Conservation (phyloP, 331 rosid genomes). For the Quercus lobata region DNA sequence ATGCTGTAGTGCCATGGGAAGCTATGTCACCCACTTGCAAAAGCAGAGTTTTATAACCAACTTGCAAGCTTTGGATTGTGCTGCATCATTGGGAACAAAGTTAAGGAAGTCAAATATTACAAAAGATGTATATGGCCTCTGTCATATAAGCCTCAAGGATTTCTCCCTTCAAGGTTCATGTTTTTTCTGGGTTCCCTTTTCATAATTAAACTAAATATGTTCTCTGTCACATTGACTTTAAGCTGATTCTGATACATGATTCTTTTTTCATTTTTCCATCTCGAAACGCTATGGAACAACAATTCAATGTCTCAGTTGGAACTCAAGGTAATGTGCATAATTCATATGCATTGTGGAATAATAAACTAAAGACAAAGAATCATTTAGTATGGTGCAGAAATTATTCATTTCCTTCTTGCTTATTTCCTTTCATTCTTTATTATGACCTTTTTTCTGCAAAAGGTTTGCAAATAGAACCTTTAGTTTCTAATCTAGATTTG, state of each 20-base stretch:
- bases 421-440: neutral
- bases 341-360: neutral
- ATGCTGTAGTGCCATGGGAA: slow-evolving; percentile 82
- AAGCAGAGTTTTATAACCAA: slow-evolving; percentile 94
- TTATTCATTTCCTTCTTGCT: neutral
- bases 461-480: neutral
- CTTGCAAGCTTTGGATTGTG: slow-evolving; percentile 94
- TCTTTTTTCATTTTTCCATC: slow-evolving; percentile 10
- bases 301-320: slow-evolving; percentile 60
- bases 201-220: neutral
- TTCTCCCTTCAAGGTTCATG: slow-evolving; percentile 92
- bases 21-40: slow-evolving; percentile 90
- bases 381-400: neutral
- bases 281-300: slow-evolving; percentile 36
- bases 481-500: neutral
- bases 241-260: slow-evolving; percentile 29
- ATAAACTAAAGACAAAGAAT: neutral
- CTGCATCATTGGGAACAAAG: slow-evolving; percentile 75
- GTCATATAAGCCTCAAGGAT: slow-evolving; percentile 87
- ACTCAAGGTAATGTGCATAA: slow-evolving; percentile 64
- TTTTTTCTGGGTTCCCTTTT: slow-evolving; percentile 14
- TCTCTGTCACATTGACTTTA: slow-evolving; percentile 1
- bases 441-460: neutral
- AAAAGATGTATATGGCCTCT: slow-evolving; percentile 65
- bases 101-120: slow-evolving; percentile 57